Percentiles rank a stretch among this genome's conserved stretches.
phyloP scores from a whole-genome alignment of 1,139 yeast species.

The Debaryomycetaceae sp. region DNA sequence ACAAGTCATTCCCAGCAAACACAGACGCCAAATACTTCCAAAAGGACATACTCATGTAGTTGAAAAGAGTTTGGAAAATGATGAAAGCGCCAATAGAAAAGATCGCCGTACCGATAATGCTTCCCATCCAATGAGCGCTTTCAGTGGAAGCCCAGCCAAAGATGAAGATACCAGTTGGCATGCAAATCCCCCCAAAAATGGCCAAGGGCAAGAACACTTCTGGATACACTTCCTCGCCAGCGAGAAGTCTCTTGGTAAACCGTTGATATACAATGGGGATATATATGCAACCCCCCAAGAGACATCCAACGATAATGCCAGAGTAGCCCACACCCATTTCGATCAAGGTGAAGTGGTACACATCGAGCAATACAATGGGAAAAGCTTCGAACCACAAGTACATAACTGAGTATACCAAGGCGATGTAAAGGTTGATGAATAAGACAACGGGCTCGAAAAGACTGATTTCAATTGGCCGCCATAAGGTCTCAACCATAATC shows the following conservation, averaged over 20 bases:
- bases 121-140: constrained; percentile 29
- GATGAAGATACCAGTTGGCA: constrained; percentile 29
- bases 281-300: constrained; percentile 20
- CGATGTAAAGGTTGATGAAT: constrained; percentile 26
- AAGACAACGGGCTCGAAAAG: constrained; percentile 30
- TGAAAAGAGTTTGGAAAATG: constrained; percentile 31
- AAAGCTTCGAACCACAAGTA: constrained; percentile 34
- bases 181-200: constrained; percentile 23
- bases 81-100: constrained; percentile 27
- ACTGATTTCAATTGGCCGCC: constrained; percentile 30
- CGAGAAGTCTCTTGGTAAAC: constrained; percentile 24
- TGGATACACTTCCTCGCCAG: constrained; percentile 44
- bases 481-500: constrained; percentile 19
- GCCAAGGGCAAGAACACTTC: constrained; percentile 58
- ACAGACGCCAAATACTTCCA: constrained; percentile 30
- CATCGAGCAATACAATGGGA: constrained; percentile 25
- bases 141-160: constrained; percentile 30
- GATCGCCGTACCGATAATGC: constrained; percentile 26
- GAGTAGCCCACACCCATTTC: constrained; percentile 20
- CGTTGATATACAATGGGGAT: constrained; percentile 14
- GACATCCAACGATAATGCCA: constrained; percentile 18
- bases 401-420: constrained; percentile 25
- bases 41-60: constrained; percentile 63
- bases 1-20: constrained; percentile 27
- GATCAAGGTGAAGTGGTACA: constrained; percentile 23